Evolutionary conservation across 2,329 filamentous ascomycete species (phyloP), one percentile per base, ranked within the genome.

Genomic region (Juglanconis oblonga): DNA sequence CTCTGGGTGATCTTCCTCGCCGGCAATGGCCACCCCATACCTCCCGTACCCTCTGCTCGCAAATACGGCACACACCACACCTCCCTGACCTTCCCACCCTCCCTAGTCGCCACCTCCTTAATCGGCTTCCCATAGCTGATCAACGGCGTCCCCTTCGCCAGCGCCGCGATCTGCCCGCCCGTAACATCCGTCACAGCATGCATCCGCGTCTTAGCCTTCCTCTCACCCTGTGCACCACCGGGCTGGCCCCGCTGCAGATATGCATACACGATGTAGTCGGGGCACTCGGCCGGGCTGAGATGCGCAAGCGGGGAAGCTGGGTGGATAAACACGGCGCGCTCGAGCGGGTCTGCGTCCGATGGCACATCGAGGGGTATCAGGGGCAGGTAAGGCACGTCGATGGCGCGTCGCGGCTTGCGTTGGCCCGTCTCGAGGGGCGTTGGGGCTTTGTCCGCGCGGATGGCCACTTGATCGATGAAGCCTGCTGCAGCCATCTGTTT

Each of bases 391-490:
- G 94, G 90, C 3, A 98, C 90, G 67, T 98, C 92, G 65, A 95
- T 96, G 1, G 93, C 90, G n/a, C 92, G 86, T 54, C 86, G 87
- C 0, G 93, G 91, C 63, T 90, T 91, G 17, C 88, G 81, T n/a
- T 57, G 17, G 50, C 80, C 75, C 56, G 82, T 75, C 63, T 88
- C 86, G 1, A 88, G 87, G 0, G 91, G 90, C 11, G 81, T 82
- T 0, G 92, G 91, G 0, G 91, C 82, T n/a, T 92, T 79, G 73
- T 99, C 94, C 4, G 91, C 91, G 62, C 95, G 90, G 67, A 98
- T 92, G 50, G 95, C 95, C 45, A 99, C 84, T 67, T 97, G 90
- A 74, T 99, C 95, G 69, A 98, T 87, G 76, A 97, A 98, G 1
- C 94, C 95, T 0, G 92, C 89, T 0, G 94, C 91, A 29, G 91